Percentiles rank a stretch among this genome's conserved stretches.
Conservation (phyloP, 495 filamentous ascomycete genomes). For the Hypoxylon trugodes region DNA sequence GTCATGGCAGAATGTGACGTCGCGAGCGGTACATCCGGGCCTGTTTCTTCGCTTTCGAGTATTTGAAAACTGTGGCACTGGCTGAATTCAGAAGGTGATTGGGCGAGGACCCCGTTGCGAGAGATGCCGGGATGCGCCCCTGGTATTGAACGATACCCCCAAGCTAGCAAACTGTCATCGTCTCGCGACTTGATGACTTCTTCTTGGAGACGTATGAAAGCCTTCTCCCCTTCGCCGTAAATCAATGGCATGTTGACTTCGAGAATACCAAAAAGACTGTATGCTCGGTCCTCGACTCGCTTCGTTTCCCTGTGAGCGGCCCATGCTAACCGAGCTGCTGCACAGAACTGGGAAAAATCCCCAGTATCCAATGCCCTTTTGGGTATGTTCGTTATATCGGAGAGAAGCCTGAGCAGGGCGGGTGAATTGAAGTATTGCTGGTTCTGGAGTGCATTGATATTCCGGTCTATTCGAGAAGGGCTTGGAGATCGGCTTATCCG, state of each 20-base stretch:
- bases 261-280: conserved; percentile 43
- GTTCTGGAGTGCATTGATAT: neutral
- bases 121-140: neutral
- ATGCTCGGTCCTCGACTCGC: conserved; percentile 42
- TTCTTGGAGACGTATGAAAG: conserved; percentile 41
- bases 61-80: conserved; percentile 17
- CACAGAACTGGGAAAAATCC: conserved; percentile 15
- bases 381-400: conserved; percentile 20
- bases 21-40: conserved; percentile 9
- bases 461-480: neutral
- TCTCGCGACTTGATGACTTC: conserved; percentile 37
- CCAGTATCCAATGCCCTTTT: conserved; percentile 14
- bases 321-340: conserved; percentile 16
- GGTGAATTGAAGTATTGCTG: conserved; percentile 9
- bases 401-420: conserved; percentile 8
- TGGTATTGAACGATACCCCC: conserved; percentile 11
- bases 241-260: conserved; percentile 43
- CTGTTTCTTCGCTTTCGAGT: conserved; percentile 11
- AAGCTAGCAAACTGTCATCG: conserved; percentile 36
- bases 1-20: conserved; percentile 22
- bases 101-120: conserved; percentile 12
- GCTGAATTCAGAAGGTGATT: conserved; percentile 15
- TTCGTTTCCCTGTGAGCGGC: conserved; percentile 31
- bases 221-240: conserved; percentile 40
- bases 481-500: neutral